phyloP scores from a whole-genome alignment of 768 basidiomycete species.

The Suillus tomentosus region DNA sequence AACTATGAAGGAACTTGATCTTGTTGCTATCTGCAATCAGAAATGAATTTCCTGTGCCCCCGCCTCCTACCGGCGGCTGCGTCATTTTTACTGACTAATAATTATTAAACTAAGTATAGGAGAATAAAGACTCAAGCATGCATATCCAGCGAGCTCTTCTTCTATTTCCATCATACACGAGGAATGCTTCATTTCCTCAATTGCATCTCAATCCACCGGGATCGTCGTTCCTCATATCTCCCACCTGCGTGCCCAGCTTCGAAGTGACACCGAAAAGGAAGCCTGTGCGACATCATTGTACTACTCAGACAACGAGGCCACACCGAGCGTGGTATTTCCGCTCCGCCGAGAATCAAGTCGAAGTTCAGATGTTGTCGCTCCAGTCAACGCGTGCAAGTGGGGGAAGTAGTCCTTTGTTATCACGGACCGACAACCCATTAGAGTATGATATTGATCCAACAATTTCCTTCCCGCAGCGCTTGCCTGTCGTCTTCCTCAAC shows the following conservation, averaged over 20 bases:
- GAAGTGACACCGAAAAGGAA: slow-evolving; percentile 23
- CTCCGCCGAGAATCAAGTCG: slow-evolving; percentile 24
- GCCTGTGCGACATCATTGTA: slow-evolving; percentile 16
- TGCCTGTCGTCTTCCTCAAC: slow-evolving; percentile 6
- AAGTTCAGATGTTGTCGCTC: slow-evolving; percentile 8
- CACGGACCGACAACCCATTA: slow-evolving; percentile 18
- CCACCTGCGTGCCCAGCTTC: slow-evolving; percentile 12
- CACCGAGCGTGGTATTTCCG: slow-evolving; percentile 23
- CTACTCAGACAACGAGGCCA: slow-evolving; percentile 26
- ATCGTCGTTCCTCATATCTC: slow-evolving; percentile 26
- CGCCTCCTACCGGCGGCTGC: slow-evolving; percentile 6
- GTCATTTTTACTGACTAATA: not conserved
- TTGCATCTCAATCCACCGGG: slow-evolving; percentile 11
- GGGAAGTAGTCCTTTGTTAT: slow-evolving; percentile 13
- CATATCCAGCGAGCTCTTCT: not conserved
- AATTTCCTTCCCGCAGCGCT: slow-evolving; percentile 8
- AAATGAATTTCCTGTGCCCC: slow-evolving; percentile 3
- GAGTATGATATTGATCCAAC: slow-evolving; percentile 27
- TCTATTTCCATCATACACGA: slow-evolving; percentile 8
- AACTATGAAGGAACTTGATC: slow-evolving; percentile 11
- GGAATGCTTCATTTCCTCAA: slow-evolving; percentile 7
- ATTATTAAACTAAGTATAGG: slow-evolving; percentile 6
- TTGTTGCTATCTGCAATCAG: slow-evolving; percentile 8
- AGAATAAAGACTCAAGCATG: slow-evolving; percentile 5
- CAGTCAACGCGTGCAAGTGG: slow-evolving; percentile 11